Conservation (phyloP, 1,139 yeast genomes). For the Candida gigantensis region DNA sequence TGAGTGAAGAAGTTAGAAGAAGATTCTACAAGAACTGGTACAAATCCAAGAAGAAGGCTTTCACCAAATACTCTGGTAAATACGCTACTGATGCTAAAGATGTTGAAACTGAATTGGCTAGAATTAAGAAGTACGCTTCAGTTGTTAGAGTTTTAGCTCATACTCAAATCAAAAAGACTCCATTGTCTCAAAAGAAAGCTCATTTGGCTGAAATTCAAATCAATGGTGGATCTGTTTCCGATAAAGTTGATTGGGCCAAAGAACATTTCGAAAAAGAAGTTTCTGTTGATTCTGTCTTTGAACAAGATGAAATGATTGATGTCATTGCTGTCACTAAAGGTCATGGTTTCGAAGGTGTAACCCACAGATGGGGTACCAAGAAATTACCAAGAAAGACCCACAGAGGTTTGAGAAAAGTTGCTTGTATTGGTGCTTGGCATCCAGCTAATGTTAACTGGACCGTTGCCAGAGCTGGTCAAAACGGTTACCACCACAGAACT, state of each 20-base stretch:
- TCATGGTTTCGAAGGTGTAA: conserved; percentile 99
- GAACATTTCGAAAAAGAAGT: conserved; percentile 99
- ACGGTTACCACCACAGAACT: conserved; percentile 99
- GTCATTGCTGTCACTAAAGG: conserved; percentile 99
- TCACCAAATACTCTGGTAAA: conserved; percentile 99
- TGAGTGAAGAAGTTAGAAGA: conserved; percentile 98
- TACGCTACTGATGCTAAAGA: conserved; percentile 90
- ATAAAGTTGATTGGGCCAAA: conserved; percentile 98
- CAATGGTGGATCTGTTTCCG: conserved; percentile 98
- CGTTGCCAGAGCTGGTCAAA: conserved; percentile 99
- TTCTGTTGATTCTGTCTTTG: conserved; percentile 91
- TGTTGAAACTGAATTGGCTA: conserved; percentile 94
- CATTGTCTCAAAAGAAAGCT: conserved; percentile 99
- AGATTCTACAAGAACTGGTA: conserved; percentile 99
- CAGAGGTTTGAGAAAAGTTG: conserved; percentile 99
- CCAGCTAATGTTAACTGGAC: conserved; percentile 99
- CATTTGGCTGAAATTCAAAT: conserved; percentile 99
- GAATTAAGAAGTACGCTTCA: conserved; percentile 97
- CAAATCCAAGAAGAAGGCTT: conserved; percentile 99
- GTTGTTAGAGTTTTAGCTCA: conserved; percentile 99
- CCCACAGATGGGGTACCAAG: conserved; percentile 99
- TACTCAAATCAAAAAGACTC: conserved; percentile 99
- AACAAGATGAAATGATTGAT: conserved; percentile 98
- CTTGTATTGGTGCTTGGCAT: conserved; percentile 99
- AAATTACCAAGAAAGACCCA: conserved; percentile 99